These are phyloP conservation scores for Phaffomyces antillensis DNA, from an alignment of 805 yeast species.

Conservation along the genomic window DNA sequence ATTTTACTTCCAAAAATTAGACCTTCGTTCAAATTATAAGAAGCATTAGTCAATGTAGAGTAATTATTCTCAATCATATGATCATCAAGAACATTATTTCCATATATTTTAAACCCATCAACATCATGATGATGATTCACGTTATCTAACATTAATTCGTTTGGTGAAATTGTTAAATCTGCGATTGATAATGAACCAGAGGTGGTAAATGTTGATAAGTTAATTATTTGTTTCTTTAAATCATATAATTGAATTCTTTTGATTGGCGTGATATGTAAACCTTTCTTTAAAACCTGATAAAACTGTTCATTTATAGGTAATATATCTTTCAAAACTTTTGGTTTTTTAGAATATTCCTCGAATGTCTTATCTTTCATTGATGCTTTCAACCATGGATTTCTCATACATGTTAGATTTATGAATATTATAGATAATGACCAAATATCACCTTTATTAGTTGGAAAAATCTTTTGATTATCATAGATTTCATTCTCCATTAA, in stretches of 20 bases:
- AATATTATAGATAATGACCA: conserved; percentile 84
- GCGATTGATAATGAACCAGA: conserved; percentile 16
- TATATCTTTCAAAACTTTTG: conserved; percentile 51
- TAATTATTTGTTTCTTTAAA: conserved; percentile 14
- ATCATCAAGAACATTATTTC: too few species aligned
- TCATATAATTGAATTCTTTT: conserved; percentile 24
- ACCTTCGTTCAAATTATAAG: conserved; percentile 8
- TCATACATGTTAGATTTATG: conserved; percentile 70
- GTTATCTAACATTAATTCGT: neutral
- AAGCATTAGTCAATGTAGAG: conserved; percentile 7
- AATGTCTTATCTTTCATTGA: conserved; percentile 56
- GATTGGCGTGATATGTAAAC: conserved; percentile 27
- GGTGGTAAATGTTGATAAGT: conserved; percentile 16
- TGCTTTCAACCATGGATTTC: conserved; percentile 91
- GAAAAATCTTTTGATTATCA: conserved; percentile 31
- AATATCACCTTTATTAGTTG: conserved; percentile 73
- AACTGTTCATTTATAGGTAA: conserved; percentile 67
- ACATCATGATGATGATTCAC: too few species aligned
- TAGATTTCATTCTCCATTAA: conserved; percentile 30
- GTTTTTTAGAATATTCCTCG: conserved; percentile 50
- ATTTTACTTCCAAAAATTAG: neutral
- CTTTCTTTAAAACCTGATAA: conserved; percentile 37
- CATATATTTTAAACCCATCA: too few species aligned
- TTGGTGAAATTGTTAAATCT: neutral
- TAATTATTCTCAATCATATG: neutral